Evolutionary conservation across 257 asterid species (phyloP).

Genomic region (Oldenlandia corymbosa): DNA sequence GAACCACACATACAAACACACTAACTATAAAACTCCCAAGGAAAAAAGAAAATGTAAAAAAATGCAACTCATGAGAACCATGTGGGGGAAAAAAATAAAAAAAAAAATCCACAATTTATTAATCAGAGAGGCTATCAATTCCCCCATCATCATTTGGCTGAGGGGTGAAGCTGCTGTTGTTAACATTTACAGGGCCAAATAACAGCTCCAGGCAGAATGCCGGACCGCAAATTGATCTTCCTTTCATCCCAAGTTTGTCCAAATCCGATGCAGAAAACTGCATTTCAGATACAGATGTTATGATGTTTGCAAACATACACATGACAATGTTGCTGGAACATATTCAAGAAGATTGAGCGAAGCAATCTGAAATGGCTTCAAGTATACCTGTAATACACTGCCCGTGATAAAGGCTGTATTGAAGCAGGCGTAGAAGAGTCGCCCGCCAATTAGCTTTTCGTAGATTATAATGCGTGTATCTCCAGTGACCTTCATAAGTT

Average conservation of each 20-base stretch:
- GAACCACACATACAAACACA: slow-evolving; percentile 4
- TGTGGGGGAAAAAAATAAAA: not conserved
- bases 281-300: too few relatives aligned
- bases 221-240: slow-evolving; percentile 57
- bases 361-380: not conserved
- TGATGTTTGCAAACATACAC: too few relatives aligned
- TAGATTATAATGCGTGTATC: slow-evolving; percentile 70
- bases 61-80: not conserved
- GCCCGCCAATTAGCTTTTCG: slow-evolving; percentile 66
- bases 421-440: slow-evolving; percentile 73
- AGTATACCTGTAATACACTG: slow-evolving; percentile 59
- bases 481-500: slow-evolving; percentile 42
- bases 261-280: slow-evolving; percentile 54
- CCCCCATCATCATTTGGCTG: slow-evolving; percentile 14
- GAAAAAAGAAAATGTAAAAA: not conserved
- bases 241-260: slow-evolving; percentile 71
- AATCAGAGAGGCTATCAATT: slow-evolving; percentile 10
- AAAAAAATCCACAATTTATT: slow-evolving; percentile 3
- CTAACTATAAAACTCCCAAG: not conserved
- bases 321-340: too few relatives aligned
- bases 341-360: too few relatives aligned
- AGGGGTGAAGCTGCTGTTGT: slow-evolving; percentile 27
- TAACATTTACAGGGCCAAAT: slow-evolving; percentile 53
- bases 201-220: slow-evolving; percentile 69
- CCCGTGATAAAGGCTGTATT: slow-evolving; percentile 66